Conservation (phyloP, 2,329 filamentous ascomycete genomes). For the Aspergillus versicolor region DNA sequence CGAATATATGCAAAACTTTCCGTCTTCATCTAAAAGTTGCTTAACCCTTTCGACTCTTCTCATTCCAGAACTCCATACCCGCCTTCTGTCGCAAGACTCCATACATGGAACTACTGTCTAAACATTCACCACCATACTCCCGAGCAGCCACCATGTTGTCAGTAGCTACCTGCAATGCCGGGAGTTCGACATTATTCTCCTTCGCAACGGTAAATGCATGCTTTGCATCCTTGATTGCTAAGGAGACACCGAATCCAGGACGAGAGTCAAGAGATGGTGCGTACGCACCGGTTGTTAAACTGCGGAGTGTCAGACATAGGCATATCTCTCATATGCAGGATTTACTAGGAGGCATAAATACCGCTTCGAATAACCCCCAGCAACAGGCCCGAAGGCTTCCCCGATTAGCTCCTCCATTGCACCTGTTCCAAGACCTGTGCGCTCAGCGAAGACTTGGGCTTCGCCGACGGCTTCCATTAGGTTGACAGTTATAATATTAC, state of each 20-base stretch:
- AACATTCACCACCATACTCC: slow-evolving; percentile 36
- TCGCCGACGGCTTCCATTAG: slow-evolving; percentile 49
- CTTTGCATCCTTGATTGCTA: slow-evolving; percentile 39
- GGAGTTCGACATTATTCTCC: slow-evolving; percentile 31
- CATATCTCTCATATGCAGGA: too few relatives aligned
- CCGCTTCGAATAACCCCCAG: slow-evolving; percentile 45
- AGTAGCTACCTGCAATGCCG: slow-evolving; percentile 34
- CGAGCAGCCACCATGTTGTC: slow-evolving; percentile 37
- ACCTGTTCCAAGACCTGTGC: slow-evolving; percentile 43
- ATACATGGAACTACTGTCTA: slow-evolving; percentile 42
- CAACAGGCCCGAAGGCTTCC: slow-evolving; percentile 45
- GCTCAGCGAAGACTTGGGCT: slow-evolving; percentile 48
- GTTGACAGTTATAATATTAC: slow-evolving; percentile 44
- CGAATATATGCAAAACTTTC: neutral
- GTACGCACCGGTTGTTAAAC: slow-evolving; percentile 45
- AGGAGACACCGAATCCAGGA: slow-evolving; percentile 38
- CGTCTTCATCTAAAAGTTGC: neutral
- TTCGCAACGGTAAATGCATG: slow-evolving; percentile 35
- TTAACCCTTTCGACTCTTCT: slow-evolving; percentile 32
- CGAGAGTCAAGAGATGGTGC: slow-evolving; percentile 36
- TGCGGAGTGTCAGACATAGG: slow-evolving; percentile 7
- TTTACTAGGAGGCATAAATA: slow-evolving; percentile 12
- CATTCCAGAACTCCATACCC: slow-evolving; percentile 39
- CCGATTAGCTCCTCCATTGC: slow-evolving; percentile 45
- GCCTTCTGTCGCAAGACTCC: slow-evolving; percentile 36